Evolutionary conservation across 352 stramenopile species (phyloP).

Genomic region (Globisporangium radiosum): DNA sequence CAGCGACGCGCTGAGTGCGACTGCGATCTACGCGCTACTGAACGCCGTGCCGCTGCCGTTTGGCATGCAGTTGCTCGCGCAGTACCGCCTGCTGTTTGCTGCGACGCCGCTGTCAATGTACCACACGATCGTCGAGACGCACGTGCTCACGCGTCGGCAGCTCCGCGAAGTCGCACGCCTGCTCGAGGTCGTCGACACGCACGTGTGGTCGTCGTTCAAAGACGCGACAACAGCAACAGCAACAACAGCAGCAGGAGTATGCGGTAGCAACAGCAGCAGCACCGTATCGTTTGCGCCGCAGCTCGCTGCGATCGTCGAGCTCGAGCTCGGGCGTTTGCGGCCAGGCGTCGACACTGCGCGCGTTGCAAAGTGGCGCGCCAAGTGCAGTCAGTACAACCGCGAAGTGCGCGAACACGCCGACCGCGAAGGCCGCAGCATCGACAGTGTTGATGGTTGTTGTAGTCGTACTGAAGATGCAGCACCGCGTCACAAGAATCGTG

Average conservation of each 20-base stretch:
- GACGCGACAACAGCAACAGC: slow-evolving; percentile 31
- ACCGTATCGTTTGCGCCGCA: slow-evolving; percentile 68
- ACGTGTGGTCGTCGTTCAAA: slow-evolving; percentile 77
- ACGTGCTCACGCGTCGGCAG: slow-evolving; percentile 61
- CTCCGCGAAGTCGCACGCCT: slow-evolving; percentile 59
- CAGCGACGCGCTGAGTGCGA: slow-evolving; percentile 49
- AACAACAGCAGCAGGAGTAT: too few species aligned
- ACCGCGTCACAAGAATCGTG: too few species aligned
- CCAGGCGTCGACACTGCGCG: slow-evolving; percentile 36
- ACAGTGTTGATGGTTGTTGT: too few species aligned
- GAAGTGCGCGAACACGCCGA: slow-evolving; percentile 15
- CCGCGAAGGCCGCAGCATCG: background rate
- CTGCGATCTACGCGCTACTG: slow-evolving; percentile 60
- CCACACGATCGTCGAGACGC: slow-evolving; percentile 67
- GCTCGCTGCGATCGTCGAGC: slow-evolving; percentile 50
- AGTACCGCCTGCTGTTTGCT: slow-evolving; percentile 57
- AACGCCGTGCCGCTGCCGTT: slow-evolving; percentile 46
- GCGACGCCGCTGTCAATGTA: slow-evolving; percentile 65
- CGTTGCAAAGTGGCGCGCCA: slow-evolving; percentile 46
- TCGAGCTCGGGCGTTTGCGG: slow-evolving; percentile 44
- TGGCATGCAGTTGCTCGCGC: slow-evolving; percentile 54
- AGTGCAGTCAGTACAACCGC: slow-evolving; percentile 49
- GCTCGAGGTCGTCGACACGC: slow-evolving; percentile 76
- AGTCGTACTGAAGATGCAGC: too few species aligned
- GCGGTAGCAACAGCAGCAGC: slow-evolving; percentile 2